Base-by-base conservation (phyloP, 352 stramenopile genomes). In the Phytophthora litchii region DNA sequence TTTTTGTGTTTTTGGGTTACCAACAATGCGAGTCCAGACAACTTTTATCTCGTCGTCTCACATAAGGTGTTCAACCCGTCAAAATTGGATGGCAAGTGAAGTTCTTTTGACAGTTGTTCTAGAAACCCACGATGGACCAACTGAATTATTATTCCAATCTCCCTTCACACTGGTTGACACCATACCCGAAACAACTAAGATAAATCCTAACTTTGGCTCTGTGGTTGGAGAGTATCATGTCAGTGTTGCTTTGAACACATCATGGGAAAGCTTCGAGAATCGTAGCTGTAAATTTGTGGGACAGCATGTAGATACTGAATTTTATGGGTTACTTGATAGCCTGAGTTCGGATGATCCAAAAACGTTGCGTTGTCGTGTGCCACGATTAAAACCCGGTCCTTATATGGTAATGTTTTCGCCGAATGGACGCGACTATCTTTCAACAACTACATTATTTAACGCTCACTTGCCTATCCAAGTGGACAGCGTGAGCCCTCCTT, bases 381-480 rank as follows among this genome's bases (percentile, higher is more conserved):
- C 75, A 4, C 19, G 13, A 31, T 52, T 82, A 10, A 35, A 37
- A 14, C 12, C 42, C 17, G 72, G 70, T 13, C 17, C 48, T 1
- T 84, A 84, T 40, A 60, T 35, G 13, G 37, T 81, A 10, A 21
- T 59, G 25, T 57, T 81, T 16, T 76, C 72, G 3, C 65, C 68
- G 46, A 83, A 83, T 58, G 64, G 60, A 5, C 59, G 62, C 3
- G 72, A 84, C 14, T 81, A 61, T 32, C 19, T 66, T 3, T 60
- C 63, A 0, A 49, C 42, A 20, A 47, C 17, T 3, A 17, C 12
- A 6, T 23, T 56, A 0, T 80, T 84, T 54, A 60, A 16, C 38
- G 66, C 49, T 12, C 70, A 84, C 42, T 25, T 45, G 1, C 62
- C 69, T 1, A 48, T 78, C 16, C 37, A 52, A 3, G 9, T 78